These are phyloP conservation scores for Anthoceros angustus DNA, from an alignment of 225 moss, liverwort and hornwort genomes.

Conservation along the genomic window DNA sequence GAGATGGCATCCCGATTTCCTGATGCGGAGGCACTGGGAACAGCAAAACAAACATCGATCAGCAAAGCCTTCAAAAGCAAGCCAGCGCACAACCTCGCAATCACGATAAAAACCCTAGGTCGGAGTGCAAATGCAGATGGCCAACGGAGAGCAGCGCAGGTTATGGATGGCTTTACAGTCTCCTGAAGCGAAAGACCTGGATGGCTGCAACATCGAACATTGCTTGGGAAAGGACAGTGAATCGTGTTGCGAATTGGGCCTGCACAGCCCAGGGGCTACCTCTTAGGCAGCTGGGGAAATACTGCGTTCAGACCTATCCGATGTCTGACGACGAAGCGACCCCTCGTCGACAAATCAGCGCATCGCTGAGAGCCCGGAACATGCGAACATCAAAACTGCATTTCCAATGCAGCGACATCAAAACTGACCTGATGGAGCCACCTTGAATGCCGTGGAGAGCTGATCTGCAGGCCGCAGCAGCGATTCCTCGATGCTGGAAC, in stretches of 20 bases:
- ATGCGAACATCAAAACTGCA: not conserved
- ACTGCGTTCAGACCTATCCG: not conserved
- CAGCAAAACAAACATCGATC: slow-evolving; percentile 5
- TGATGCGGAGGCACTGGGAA: slow-evolving; percentile 26
- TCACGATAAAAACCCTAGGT: not conserved
- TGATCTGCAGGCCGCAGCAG: slow-evolving; percentile 4
- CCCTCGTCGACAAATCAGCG: not conserved
- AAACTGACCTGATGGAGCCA: slow-evolving; percentile 9
- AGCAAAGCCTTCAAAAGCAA: no score
- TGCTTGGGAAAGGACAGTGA: slow-evolving; percentile 13
- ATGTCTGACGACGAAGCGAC: not conserved
- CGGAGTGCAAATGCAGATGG: not conserved
- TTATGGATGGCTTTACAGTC: not conserved
- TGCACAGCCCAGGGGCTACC: slow-evolving; percentile 1
- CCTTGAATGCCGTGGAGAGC: slow-evolving; percentile 5
- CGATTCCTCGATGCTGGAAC: slow-evolving; percentile 7
- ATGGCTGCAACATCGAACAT: slow-evolving; percentile 8
- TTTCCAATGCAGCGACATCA: not conserved
- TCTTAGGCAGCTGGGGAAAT: not conserved
- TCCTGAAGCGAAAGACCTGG: slow-evolving; percentile 24
- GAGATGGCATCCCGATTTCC: slow-evolving; percentile 42
- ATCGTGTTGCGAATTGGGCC: slow-evolving; percentile 10
- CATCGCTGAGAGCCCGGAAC: not conserved
- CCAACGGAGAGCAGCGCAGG: not conserved
- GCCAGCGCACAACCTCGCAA: not conserved